phyloP scores from a whole-genome alignment of 164 flowering plant genomes.

The Cinnamomum micranthum region DNA sequence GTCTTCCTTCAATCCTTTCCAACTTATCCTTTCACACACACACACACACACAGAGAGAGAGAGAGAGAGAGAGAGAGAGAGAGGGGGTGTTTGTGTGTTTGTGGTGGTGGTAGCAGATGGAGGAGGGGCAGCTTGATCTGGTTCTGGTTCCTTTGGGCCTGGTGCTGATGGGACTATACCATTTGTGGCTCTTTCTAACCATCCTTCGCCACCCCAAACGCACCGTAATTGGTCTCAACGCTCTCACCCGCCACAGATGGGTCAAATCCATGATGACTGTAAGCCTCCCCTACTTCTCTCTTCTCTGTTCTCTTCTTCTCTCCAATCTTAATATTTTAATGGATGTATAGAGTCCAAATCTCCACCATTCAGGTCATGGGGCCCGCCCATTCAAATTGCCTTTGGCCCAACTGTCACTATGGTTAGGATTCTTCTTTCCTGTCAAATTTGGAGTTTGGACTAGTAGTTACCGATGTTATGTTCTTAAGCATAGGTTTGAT shows the following conservation, averaged over 20 bases:
- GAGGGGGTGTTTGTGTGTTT: not conserved
- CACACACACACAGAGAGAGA: not conserved
- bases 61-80: no score
- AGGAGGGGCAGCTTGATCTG: slow-evolving; percentile 41
- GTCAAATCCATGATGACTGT: slow-evolving; percentile 58
- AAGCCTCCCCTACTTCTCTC: slow-evolving; percentile 10
- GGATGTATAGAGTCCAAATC: not conserved
- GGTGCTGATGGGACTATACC: slow-evolving; percentile 39
- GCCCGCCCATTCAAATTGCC: not conserved
- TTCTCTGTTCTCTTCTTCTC: no score
- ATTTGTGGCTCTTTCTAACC: slow-evolving; percentile 53
- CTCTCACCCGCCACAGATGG: slow-evolving; percentile 63
- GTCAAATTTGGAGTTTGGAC: no score
- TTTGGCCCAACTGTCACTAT: no score
- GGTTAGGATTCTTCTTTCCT: no score
- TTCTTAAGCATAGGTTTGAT: no score
- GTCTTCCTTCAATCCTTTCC: not conserved
- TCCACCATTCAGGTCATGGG: not conserved
- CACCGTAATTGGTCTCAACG: slow-evolving; percentile 73
- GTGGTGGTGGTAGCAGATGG: slow-evolving; percentile 25
- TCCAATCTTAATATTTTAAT: not conserved
- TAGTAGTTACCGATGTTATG: no score
- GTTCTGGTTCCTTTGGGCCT: slow-evolving; percentile 65
- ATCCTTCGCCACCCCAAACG: slow-evolving; percentile 37
- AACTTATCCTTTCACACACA: not conserved